These are phyloP conservation scores for Aspergillus bombycis DNA, from an alignment of 2,329 filamentous ascomycete species.

Conservation along the genomic window DNA sequence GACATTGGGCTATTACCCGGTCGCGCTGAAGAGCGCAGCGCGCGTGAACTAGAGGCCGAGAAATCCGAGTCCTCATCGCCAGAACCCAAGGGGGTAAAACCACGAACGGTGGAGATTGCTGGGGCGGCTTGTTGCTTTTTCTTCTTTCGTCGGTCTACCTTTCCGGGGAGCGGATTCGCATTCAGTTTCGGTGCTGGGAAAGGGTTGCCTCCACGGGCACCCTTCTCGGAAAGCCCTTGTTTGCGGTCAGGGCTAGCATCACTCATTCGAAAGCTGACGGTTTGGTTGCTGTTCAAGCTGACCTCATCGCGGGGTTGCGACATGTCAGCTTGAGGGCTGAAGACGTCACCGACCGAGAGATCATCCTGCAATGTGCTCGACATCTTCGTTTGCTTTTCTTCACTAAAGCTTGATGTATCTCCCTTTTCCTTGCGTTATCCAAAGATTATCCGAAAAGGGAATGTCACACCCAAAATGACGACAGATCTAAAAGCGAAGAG, in stretches of 20 bases:
- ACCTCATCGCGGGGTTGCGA: conserved; percentile 29
- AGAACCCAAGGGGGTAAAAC: conserved; percentile 48
- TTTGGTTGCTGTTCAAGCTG: conserved; percentile 24
- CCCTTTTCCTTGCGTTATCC: conserved; percentile 1
- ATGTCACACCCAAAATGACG: conserved; percentile 4
- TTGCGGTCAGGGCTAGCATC: conserved; percentile 29
- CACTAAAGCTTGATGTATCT: not conserved
- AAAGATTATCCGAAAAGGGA: conserved; percentile 2
- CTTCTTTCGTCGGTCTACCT: conserved; percentile 37
- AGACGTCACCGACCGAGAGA: conserved; percentile 44
- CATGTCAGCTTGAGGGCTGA: conserved; percentile 41
- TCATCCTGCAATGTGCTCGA: conserved; percentile 33
- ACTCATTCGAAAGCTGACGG: conserved; percentile 32
- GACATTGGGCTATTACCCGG: conserved; percentile 51
- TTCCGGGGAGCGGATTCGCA: conserved; percentile 29
- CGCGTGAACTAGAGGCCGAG: conserved; percentile 42
- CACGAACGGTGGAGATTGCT: conserved; percentile 46
- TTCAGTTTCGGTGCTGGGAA: conserved; percentile 36
- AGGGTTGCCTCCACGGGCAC: conserved; percentile 25
- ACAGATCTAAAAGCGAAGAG: conserved; percentile 2
- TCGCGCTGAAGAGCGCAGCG: conserved; percentile 30
- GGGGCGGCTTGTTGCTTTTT: conserved; percentile 46
- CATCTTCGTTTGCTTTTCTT: conserved; percentile 8
- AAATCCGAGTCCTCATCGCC: conserved; percentile 52
- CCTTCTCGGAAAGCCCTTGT: conserved; percentile 17